phyloP scores from a whole-genome alignment of 768 basidiomycete genomes.

The Fomitopsis pulvina region DNA sequence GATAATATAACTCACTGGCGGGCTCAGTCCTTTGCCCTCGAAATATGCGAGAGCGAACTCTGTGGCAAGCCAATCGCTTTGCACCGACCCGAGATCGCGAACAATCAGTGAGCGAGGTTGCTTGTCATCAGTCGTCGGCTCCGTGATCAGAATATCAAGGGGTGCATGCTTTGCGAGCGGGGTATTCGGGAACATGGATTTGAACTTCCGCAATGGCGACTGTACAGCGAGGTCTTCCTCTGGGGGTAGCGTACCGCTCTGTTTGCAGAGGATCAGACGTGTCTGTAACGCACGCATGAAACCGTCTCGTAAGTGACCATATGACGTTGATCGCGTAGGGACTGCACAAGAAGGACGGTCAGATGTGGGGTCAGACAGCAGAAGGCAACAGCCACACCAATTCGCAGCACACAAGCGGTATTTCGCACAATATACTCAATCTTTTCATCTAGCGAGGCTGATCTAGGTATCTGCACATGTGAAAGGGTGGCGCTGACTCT shows the following conservation, averaged over 20 bases:
- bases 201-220: conserved; percentile 63
- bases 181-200: conserved; percentile 69
- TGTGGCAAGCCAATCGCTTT: conserved; percentile 68
- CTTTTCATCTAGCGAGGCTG: conserved; percentile 62
- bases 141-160: conserved; percentile 61
- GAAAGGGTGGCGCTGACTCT: not conserved
- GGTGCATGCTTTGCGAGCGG: conserved; percentile 60
- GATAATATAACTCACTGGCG: conserved; percentile 42
- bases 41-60: conserved; percentile 74
- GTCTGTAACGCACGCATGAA: conserved; percentile 69
- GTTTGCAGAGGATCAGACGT: conserved; percentile 46
- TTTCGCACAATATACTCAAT: conserved; percentile 60
- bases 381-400: conserved; percentile 40
- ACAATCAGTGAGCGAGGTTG: conserved; percentile 53
- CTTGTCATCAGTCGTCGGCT: conserved; percentile 38
- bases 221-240: conserved; percentile 53
- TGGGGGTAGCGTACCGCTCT: conserved; percentile 46
- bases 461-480: conserved; percentile 41
- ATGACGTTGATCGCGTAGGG: conserved; percentile 74
- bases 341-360: conserved; percentile 34
- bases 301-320: conserved; percentile 75
- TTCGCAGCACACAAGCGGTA: conserved; percentile 66
- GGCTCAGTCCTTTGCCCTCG: conserved; percentile 62
- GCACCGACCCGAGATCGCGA: conserved; percentile 66
- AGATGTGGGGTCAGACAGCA: not conserved